Evolutionary conservation across 73 alveolate species (phyloP), one percentile per base, ranked within the genome.

Genomic region (Urostyla sp.): DNA sequence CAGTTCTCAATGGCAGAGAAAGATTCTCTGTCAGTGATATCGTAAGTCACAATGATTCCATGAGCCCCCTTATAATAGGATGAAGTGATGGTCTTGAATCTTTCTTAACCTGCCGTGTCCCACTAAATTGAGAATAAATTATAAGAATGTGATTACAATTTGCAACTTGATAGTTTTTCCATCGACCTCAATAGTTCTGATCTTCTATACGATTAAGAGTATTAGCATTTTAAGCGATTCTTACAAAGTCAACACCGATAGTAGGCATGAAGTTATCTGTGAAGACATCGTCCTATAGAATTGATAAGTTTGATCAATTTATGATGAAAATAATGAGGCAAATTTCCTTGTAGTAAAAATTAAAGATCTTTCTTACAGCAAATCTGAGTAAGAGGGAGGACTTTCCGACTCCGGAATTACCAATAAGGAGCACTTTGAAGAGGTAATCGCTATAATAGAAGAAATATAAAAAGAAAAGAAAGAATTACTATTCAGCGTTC

Each of bases 371-470:
- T 31, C 86, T 73, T 73, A 73, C 97, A 58, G 96, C 94, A 77
- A 92, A 92, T 67, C 98, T 69, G 67, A 92, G 80, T 26, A 92
- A 82, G 43, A 92, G 82, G 26, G 93, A 90, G 28, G 95, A 89
- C 75, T 92, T 92, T 38, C 98, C 98, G 46, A 90, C 96, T 34
- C 98, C 94, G 23, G 98, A 89, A 80, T 92, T 91, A 27, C 98
- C 98, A 56, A 92, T 90, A 46, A 92, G 92, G 28, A 92, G 86
- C 43, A 92, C 84, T 59, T 92, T 92, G 90, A 92, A 89, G 67
- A 92, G 87, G 73, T 92, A 92, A 60, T 92, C 98, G 83, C 67
- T 79, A 77, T 51, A 37, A 55, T 45, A 16, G 37, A 66, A 4
- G 2, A 15, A 15, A 35, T 20, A 18, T 13, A 27, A 5, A 16